phyloP scores from a whole-genome alignment of 2,329 filamentous ascomycete species.

The Fusarium sp. region DNA sequence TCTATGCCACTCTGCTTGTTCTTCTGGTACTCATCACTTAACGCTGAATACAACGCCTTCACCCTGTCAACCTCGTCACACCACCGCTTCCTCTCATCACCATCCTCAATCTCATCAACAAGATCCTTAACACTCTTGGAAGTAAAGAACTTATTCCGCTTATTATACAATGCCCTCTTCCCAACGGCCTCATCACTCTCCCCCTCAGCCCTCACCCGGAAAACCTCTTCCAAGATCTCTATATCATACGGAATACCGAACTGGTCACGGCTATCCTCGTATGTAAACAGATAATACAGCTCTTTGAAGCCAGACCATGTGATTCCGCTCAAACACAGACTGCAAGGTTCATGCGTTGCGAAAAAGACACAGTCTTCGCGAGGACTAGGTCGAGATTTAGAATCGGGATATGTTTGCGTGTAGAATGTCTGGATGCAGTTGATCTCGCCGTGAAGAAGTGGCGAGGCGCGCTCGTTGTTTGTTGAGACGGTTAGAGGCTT shows the following conservation, averaged over 20 bases:
- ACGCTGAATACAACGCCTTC: constrained; percentile 57
- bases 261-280: constrained; percentile 65
- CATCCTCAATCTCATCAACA: constrained; percentile 49
- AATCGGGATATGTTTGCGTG: constrained; percentile 47
- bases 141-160: constrained; percentile 64
- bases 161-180: constrained; percentile 60
- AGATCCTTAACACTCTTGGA: constrained; percentile 55
- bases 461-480: constrained; percentile 65
- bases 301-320: constrained; percentile 66
- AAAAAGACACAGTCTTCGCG: constrained; percentile 63
- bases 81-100: constrained; percentile 47
- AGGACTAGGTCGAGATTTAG: constrained; percentile 51
- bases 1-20: constrained; percentile 54
- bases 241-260: constrained; percentile 67
- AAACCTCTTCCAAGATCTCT: constrained; percentile 65
- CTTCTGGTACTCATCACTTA: constrained; percentile 60
- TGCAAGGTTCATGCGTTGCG: constrained; percentile 68
- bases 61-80: constrained; percentile 55
- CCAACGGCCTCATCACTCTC: constrained; percentile 52
- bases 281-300: constrained; percentile 68
- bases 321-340: constrained; percentile 65
- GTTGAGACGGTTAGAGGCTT: constrained; percentile 59
- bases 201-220: constrained; percentile 54
- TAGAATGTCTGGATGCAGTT: constrained; percentile 70
- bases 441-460: constrained; percentile 67